phyloP scores from a whole-genome alignment of 495 filamentous ascomycete genomes.

The Aspergillus bridgeri region DNA sequence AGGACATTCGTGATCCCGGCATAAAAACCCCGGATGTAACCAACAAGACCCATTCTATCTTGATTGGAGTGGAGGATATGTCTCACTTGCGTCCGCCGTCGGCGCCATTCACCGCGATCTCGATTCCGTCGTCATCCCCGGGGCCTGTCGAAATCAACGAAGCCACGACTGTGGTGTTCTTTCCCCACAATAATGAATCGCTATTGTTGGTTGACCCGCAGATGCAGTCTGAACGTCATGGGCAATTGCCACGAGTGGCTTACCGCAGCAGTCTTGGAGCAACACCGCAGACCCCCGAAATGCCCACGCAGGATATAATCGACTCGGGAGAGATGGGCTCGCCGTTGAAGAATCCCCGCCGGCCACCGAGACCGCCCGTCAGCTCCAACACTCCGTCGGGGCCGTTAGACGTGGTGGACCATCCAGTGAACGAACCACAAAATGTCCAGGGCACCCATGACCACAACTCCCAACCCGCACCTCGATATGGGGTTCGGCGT shows the following conservation, averaged over 20 bases:
- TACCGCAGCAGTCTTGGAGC: constrained; percentile 17
- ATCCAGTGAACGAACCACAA: constrained; percentile 36
- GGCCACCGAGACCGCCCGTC: constrained; percentile 65
- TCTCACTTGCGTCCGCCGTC: constrained; percentile 43
- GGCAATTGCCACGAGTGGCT: constrained; percentile 20
- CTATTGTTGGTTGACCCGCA: constrained; percentile 73
- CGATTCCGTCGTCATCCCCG: constrained; percentile 49
- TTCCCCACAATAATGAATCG: constrained; percentile 83
- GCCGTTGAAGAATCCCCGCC: constrained; percentile 71
- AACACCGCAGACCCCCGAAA: constrained; percentile 34
- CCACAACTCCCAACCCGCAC: constrained; percentile 36
- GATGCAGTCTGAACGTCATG: constrained; percentile 30
- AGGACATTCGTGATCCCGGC: neutral
- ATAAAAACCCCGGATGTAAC: constrained; percentile 15
- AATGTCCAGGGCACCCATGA: constrained; percentile 38
- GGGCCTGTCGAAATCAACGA: constrained; percentile 60
- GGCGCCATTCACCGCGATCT: constrained; percentile 43
- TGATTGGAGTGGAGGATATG: constrained; percentile 35
- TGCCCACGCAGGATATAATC: constrained; percentile 26
- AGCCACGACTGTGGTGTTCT: constrained; percentile 77
- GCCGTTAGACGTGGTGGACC: constrained; percentile 54
- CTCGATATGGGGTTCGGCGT: constrained; percentile 54
- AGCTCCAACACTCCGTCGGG: constrained; percentile 68
- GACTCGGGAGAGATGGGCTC: constrained; percentile 50
- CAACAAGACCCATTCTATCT: constrained; percentile 25